Evolutionary conservation across 257 asterid genomes (phyloP).

Genomic region (Salvia hispanica): DNA sequence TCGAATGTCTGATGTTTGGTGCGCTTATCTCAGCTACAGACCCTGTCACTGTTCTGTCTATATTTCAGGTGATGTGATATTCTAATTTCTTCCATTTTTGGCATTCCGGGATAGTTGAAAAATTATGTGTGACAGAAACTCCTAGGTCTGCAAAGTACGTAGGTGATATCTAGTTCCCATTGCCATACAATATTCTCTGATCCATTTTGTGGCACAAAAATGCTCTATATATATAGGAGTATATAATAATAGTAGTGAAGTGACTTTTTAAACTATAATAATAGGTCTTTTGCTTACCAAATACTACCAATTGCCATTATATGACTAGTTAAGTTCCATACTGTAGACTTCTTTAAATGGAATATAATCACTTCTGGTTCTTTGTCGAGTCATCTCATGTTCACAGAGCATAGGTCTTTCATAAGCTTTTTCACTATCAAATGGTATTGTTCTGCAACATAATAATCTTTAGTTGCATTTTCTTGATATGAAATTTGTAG

Average conservation of each 20-base stretch:
- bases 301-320: no score
- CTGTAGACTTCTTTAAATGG: conserved; percentile 8
- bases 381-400: not conserved
- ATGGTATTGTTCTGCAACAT: conserved; percentile 17
- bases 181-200: no score
- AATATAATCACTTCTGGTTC: conserved; percentile 10
- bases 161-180: no score
- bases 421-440: not conserved
- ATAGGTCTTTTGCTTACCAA: no score
- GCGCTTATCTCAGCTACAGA: conserved; percentile 98
- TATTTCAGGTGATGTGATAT: conserved; percentile 74
- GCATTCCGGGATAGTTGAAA: conserved; percentile 24
- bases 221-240: no score
- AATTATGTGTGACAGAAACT: no score
- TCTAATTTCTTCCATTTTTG: conserved; percentile 19
- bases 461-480: conserved; percentile 22
- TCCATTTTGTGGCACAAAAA: no score
- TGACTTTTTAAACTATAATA: no score
- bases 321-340: conserved; percentile 1
- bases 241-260: no score
- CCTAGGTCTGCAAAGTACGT: conserved; percentile 2
- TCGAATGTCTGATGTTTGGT: conserved; percentile 98
- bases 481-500: conserved; percentile 46
- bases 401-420: not conserved
- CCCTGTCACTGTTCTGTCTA: conserved; percentile 97